Base-by-base conservation (phyloP, 805 yeast genomes). In the Yarrowia sp. region DNA sequence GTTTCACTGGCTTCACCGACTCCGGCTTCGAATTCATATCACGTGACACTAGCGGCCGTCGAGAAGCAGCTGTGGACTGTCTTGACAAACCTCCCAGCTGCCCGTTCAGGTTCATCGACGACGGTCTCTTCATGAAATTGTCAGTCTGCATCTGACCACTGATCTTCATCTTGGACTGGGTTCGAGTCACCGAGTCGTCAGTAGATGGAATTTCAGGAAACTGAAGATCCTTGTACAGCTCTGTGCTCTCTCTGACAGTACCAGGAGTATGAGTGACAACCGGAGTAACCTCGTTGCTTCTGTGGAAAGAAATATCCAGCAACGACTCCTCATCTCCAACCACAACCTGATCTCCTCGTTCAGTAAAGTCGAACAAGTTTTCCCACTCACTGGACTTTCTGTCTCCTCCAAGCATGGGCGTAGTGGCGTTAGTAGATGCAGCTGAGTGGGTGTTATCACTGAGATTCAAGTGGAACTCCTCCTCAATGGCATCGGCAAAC, bases 401-500 rank as follows among this genome's bases (percentile, higher is more conserved):
- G 32, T 53, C 61, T 15, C 22, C 38, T 13, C 39, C 36, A 33
- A 42, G 43, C 64, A 57, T 57, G 41, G 65, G 58, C 13, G 41
- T 60, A 42, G 48, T 61, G 35, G 28, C 51, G 28, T 66, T 55
- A 32, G 44, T 43, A 18, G 51, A 38, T 8, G 28, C 35, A 6
- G 55, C 62, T 17, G 53, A 48, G 8, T 31, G 41, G 8, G 53
- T 35, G 36, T 36, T 42, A 36, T 72, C 66, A 28, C 47, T 39
- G 10, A 71, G 65, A 66, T 71, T 70, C 53, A 67, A 42, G 31
- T 74, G 74, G 57, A 74, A 69, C 62, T 74, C 78, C 45, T 75
- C 75, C 66, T 74, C 78, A 9, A 75, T 68, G 14, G 78, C 76
- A 63, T 74, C 77, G 1, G 77, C 76, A 65, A 76, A 76, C 51